A percentile compares a stretch with the other conserved stretches of the same genome.
phyloP scores from a whole-genome alignment of 2,329 filamentous ascomycete species.

The Septoria linicola region DNA sequence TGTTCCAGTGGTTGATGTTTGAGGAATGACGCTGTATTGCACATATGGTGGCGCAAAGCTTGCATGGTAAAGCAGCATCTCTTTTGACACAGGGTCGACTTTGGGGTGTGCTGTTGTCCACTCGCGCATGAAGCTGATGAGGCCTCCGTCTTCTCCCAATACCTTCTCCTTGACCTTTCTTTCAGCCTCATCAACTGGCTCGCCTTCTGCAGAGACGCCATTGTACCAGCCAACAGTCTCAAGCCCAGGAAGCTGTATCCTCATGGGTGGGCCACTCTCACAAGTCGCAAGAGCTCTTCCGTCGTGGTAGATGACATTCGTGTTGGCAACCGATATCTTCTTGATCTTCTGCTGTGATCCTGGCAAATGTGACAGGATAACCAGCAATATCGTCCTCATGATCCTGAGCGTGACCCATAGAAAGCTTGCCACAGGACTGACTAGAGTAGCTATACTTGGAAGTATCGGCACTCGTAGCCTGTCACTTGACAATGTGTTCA shows the following conservation, averaged over 20 bases:
- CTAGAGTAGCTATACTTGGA: constrained; percentile 66
- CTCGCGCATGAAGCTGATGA: constrained; percentile 63
- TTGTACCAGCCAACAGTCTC: constrained; percentile 72
- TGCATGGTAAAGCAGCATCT: constrained; percentile 67
- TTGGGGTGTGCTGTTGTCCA: constrained; percentile 71
- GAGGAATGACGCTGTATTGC: constrained; percentile 61
- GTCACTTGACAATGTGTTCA: constrained; percentile 52
- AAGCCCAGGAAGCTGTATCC: constrained; percentile 61
- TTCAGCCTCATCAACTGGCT: constrained; percentile 41
- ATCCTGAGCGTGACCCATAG: constrained; percentile 53
- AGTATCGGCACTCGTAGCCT: constrained; percentile 58
- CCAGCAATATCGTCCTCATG: constrained; percentile 57
- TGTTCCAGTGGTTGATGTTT: constrained; percentile 3
- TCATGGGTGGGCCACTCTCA: constrained; percentile 68
- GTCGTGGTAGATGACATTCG: constrained; percentile 65
- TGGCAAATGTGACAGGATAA: constrained; percentile 58
- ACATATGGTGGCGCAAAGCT: constrained; percentile 66
- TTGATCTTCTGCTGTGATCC: constrained; percentile 59
- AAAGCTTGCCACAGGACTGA: constrained; percentile 58
- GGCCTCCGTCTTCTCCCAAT: constrained; percentile 42
- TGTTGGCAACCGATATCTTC: constrained; percentile 71
- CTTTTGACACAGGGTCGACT: constrained; percentile 63
- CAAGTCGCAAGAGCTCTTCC: constrained; percentile 67
- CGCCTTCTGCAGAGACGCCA: constrained; percentile 55
- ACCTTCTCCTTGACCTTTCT: constrained; percentile 17